These are phyloP conservation scores for Mycena belliarum DNA, from an alignment of 768 basidiomycete genomes.

Conservation along the genomic window DNA sequence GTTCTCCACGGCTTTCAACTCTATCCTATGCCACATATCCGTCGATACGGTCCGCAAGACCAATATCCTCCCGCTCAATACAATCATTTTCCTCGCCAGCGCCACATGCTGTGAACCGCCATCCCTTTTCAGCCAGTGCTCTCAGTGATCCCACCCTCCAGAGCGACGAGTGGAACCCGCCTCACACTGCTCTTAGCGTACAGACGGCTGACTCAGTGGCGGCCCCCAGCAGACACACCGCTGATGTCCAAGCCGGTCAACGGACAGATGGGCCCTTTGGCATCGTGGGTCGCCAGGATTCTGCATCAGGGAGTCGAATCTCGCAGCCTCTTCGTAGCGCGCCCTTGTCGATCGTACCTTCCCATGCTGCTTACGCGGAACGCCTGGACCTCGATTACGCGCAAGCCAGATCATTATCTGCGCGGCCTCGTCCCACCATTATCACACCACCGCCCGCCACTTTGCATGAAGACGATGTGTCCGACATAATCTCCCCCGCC, in stretches of 20 bases:
- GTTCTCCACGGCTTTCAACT: constrained; percentile 9
- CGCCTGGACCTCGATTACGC: constrained; percentile 17
- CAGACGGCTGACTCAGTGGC: constrained; percentile 23
- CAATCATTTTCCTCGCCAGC: constrained; percentile 7
- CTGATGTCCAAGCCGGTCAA: constrained; percentile 25
- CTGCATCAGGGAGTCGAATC: not conserved
- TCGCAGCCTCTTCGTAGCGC: not conserved
- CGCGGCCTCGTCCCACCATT: constrained; percentile 15
- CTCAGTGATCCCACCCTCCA: constrained; percentile 15
- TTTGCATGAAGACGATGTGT: constrained; percentile 13
- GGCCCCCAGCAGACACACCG: constrained; percentile 24
- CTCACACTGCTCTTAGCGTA: constrained; percentile 23
- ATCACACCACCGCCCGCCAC: constrained; percentile 1
- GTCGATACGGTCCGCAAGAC: constrained; percentile 6
- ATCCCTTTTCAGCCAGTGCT: constrained; percentile 22
- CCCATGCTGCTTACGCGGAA: constrained; percentile 19
- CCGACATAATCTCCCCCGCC: constrained; percentile 20
- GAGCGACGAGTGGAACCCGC: constrained; percentile 12
- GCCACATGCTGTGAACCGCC: constrained; percentile 4
- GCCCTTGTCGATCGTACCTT: constrained; percentile 19
- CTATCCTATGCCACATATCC: constrained; percentile 16
- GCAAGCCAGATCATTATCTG: constrained; percentile 11
- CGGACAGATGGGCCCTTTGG: constrained; percentile 7
- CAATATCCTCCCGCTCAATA: constrained; percentile 1
- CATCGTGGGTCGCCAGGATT: not conserved